Evolutionary conservation across 2,329 filamentous ascomycete genomes (phyloP).

Genomic region (Beauveria caledonica): DNA sequence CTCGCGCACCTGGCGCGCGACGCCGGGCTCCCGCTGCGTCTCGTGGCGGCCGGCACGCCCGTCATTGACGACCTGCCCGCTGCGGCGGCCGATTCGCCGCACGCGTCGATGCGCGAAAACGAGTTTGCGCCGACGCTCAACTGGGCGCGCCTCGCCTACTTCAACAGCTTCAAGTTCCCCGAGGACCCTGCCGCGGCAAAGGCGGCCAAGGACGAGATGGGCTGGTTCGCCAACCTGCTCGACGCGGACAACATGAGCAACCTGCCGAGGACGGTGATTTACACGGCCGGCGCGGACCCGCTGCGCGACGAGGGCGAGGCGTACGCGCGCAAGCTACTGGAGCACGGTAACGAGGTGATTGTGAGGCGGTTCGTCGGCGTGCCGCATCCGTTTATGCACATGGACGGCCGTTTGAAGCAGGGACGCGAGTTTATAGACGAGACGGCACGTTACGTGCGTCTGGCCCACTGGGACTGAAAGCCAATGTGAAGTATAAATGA

Average conservation of each 20-base stretch:
- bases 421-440: constrained; percentile 26
- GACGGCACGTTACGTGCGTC: constrained; percentile 24
- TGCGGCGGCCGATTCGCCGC: constrained; percentile 30
- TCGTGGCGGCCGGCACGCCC: constrained; percentile 32
- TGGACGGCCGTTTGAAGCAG: constrained; percentile 32
- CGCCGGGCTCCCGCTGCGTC: constrained; percentile 30
- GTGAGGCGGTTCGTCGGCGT: constrained; percentile 37
- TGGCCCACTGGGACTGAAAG: constrained; percentile 16
- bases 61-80: constrained; percentile 32
- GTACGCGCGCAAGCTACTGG: constrained; percentile 33
- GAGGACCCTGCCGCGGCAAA: constrained; percentile 15
- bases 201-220: constrained; percentile 12
- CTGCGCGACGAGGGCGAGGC: constrained; percentile 41
- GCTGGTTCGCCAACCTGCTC: constrained; percentile 26
- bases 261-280: constrained; percentile 32
- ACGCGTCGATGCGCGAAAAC: constrained; percentile 32
- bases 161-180: constrained; percentile 27
- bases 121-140: constrained; percentile 35
- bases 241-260: constrained; percentile 25
- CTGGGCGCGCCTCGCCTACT: constrained; percentile 35
- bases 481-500: background rate
- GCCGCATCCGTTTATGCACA: constrained; percentile 43
- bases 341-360: constrained; percentile 37
- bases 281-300: constrained; percentile 36
- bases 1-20: no score